Percentiles rank a stretch among this genome's conserved stretches.
phyloP scores from a whole-genome alignment of 805 yeast species.

The Candida boidinii region DNA sequence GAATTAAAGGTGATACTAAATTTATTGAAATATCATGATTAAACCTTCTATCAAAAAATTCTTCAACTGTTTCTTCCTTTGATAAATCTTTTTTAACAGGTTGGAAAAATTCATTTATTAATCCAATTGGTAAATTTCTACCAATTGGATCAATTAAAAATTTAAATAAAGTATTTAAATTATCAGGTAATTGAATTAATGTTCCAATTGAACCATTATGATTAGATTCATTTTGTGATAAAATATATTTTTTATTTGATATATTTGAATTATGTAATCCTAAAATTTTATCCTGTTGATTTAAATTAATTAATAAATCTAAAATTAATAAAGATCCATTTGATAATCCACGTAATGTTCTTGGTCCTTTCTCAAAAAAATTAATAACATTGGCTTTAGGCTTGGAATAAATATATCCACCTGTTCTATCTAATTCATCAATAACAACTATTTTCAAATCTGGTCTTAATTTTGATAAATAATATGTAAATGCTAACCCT shows the following conservation, averaged over 20 bases:
- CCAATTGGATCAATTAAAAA: conserved; percentile 33
- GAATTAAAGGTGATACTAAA: conserved; percentile 70
- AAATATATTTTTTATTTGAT: conserved; percentile 67
- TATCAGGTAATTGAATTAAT: conserved; percentile 48
- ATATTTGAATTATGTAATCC: conserved; percentile 49
- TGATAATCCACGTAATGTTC: conserved; percentile 79
- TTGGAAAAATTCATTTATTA: conserved; percentile 39
- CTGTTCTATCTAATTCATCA: conserved; percentile 48
- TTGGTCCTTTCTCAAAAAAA: conserved; percentile 77
- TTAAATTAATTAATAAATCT: conserved; percentile 47
- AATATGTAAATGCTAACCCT: conserved; percentile 69
- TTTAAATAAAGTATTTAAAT: conserved; percentile 23
- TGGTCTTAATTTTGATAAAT: conserved; percentile 64
- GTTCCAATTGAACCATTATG: conserved; percentile 22
- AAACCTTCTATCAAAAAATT: conserved; percentile 62
- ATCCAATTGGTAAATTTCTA: conserved; percentile 33
- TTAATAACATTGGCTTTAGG: conserved; percentile 20
- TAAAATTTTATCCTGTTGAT: conserved; percentile 38
- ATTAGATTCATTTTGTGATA: conserved; percentile 24
- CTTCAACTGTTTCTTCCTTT: conserved; percentile 64
- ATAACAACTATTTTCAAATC: conserved; percentile 57
- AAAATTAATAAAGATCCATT: conserved; percentile 66
- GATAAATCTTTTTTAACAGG: conserved; percentile 14
- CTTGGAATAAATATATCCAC: conserved; percentile 74
- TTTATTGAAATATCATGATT: conserved; percentile 47